phyloP scores from a whole-genome alignment of 2,329 filamentous ascomycete species.

The Fonsecaea pugnacius region DNA sequence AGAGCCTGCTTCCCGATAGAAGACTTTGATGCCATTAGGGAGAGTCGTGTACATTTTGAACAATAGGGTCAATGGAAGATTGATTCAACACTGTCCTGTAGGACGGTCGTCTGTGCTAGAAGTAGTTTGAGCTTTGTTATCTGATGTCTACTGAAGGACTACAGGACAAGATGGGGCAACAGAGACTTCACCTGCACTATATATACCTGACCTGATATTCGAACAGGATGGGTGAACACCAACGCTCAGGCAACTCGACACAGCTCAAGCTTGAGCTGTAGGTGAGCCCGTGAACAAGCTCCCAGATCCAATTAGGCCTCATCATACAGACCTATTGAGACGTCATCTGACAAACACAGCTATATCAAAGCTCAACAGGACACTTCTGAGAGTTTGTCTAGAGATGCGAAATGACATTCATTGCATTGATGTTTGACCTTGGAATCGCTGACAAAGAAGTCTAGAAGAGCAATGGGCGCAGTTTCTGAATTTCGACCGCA shows the following conservation, averaged over 20 bases:
- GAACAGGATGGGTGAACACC: background rate
- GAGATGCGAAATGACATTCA: constrained; percentile 4
- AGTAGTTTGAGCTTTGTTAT: background rate
- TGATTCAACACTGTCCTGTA: too few species aligned
- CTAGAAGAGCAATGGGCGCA: background rate
- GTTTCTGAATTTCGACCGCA: background rate
- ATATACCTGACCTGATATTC: background rate
- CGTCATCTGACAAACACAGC: constrained; percentile 18
- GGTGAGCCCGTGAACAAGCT: background rate
- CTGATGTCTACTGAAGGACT: background rate
- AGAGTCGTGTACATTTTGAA: constrained; percentile 29
- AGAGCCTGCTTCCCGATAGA: constrained; percentile 47
- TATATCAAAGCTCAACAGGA: background rate
- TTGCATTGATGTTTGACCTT: background rate
- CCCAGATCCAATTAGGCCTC: background rate
- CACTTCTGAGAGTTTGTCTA: background rate
- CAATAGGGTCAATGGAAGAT: background rate
- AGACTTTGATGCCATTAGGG: constrained; percentile 40
- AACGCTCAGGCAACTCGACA: background rate
- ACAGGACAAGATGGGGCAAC: background rate
- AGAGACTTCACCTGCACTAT: background rate
- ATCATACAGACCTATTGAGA: background rate
- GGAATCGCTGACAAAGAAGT: background rate
- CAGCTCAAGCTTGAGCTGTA: background rate
- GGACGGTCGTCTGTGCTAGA: background rate